These are phyloP conservation scores for Pigoraptor vietnamica DNA, from an alignment of 78 protist species.

Conservation along the genomic window DNA sequence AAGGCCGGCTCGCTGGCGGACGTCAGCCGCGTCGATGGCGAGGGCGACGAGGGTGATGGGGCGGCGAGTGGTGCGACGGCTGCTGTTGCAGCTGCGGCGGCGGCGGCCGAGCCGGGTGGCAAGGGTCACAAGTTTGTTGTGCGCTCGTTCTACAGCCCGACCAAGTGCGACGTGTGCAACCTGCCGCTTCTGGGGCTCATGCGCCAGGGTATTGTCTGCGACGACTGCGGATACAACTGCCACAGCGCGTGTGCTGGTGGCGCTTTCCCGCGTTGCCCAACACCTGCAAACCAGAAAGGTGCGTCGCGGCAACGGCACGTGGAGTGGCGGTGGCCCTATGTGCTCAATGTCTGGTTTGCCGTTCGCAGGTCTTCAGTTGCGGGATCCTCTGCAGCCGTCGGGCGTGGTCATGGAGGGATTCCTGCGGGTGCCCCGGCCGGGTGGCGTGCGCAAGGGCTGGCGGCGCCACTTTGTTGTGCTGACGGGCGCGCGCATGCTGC, in stretches of 20 bases:
- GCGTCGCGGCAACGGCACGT: background rate
- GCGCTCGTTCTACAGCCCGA: background rate
- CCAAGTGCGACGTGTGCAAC: constrained; percentile 1
- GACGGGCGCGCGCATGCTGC: background rate
- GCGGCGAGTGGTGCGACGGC: background rate
- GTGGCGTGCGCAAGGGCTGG: constrained; percentile 8
- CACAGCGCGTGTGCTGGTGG: constrained; percentile 11
- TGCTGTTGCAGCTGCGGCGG: background rate
- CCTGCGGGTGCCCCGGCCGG: background rate
- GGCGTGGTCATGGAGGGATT: background rate
- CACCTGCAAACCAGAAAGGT: constrained; percentile 43
- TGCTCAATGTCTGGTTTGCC: background rate
- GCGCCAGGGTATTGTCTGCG: background rate
- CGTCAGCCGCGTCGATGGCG: background rate
- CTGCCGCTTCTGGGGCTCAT: background rate
- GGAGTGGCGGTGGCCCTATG: background rate
- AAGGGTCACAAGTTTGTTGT: background rate
- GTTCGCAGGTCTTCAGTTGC: background rate
- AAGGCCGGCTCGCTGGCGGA: background rate
- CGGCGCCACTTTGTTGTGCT: background rate
- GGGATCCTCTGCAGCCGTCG: background rate
- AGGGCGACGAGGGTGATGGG: background rate
- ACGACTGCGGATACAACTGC: constrained; percentile 23
- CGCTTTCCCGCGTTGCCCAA: constrained; percentile 43
- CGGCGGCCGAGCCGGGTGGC: background rate